These are phyloP conservation scores for Coemansia sp. DNA, from an alignment of 192 early-diverging fungal species.

Conservation along the genomic window DNA sequence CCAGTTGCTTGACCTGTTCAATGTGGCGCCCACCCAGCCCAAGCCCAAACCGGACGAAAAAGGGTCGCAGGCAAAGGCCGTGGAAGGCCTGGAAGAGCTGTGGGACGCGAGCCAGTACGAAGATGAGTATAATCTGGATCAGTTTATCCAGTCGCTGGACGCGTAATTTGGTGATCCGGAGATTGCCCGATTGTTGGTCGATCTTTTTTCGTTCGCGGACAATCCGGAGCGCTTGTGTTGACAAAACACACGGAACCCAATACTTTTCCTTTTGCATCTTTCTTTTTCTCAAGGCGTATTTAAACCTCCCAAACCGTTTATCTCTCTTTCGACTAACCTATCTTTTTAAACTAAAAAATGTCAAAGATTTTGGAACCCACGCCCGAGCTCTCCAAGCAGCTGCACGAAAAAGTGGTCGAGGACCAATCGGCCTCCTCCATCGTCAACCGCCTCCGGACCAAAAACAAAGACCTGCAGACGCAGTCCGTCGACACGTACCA, in stretches of 20 bases:
- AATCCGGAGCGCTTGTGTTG: not conserved
- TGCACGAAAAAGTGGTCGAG: constrained; percentile 46
- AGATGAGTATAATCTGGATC: constrained; percentile 81
- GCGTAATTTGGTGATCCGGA: constrained; percentile 9
- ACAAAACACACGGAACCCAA: not conserved
- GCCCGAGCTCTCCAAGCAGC: constrained; percentile 48
- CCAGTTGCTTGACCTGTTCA: constrained; percentile 92
- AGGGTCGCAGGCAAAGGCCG: constrained; percentile 23
- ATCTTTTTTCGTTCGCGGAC: not conserved
- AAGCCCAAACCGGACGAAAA: constrained; percentile 7
- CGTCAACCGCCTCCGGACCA: constrained; percentile 49
- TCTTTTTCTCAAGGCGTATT: too few relatives aligned
- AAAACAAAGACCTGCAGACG: constrained; percentile 67
- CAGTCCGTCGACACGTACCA: constrained; percentile 70
- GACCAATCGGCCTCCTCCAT: constrained; percentile 39
- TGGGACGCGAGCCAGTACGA: constrained; percentile 92
- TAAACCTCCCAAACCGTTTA: too few relatives aligned
- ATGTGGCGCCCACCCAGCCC: constrained; percentile 55
- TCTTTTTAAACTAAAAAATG: not conserved
- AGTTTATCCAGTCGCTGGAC: constrained; percentile 64
- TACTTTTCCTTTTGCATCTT: not conserved
- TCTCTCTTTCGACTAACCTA: not conserved
- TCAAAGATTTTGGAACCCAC: constrained; percentile 45
- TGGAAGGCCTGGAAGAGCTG: constrained; percentile 73
- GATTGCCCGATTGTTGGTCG: not conserved